Base-by-base conservation (phyloP, 345 rosid species). In the Camelina neglecta region DNA sequence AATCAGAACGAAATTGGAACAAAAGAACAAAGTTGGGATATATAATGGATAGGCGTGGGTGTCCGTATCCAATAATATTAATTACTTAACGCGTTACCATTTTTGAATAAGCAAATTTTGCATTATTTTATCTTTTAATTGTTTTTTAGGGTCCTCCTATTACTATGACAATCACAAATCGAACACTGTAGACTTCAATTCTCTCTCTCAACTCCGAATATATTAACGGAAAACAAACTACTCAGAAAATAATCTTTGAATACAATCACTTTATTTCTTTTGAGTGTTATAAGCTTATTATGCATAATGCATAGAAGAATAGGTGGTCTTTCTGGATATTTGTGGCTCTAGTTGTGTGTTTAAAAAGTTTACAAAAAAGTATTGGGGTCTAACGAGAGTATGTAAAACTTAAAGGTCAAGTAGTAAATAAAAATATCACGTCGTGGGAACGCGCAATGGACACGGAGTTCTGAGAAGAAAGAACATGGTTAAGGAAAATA, bases 41-140 rank as follows among this genome's bases (percentile, higher is more conserved):
- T 49, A 65, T 65, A 48, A 15, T 50, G 62, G 79, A 60, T 60
- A 68, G 15, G 69, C 74, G 38, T 68, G 64, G 33, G 36, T 58
- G 53, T 66, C 60, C 35, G 6, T 20, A 11, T 41, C 35, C 8
- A 38, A 9, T 33, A 59, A 3, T 56, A 50, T 20, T 61, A 12
- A 60, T 76, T 69, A 54, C 58, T 76, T 61, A 53, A 75, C 79
- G 73, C 79, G 79, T 67, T 49, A 67, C 67, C 72, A 58, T 59
- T 75, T 75, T 67, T 59, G 73, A 75, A 67, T 59, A 13, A 49
- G 79, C 44, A 67, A 11, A 8, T 5, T 24, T 44, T 4, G 9
- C 29, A 29, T 3, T 67, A 65, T 23, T 67, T 20, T 35, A 6
- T 5, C 16, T 24, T 29, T 29, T 24, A 59, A 59, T 75, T 67